Conservation (phyloP, 2,329 filamentous ascomycete species). For the Tolypocladium pustulatum region DNA sequence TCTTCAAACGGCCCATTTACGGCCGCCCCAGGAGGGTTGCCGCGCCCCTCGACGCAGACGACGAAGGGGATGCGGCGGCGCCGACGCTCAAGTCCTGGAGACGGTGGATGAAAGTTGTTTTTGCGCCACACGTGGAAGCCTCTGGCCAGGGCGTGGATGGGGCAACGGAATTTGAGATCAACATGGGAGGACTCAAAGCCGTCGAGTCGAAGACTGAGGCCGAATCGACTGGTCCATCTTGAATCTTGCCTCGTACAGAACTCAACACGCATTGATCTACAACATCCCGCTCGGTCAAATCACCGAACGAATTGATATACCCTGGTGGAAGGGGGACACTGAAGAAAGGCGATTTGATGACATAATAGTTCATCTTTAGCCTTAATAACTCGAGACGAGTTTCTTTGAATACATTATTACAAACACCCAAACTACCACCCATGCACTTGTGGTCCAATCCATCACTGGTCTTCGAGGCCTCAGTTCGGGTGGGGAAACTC, state of each 20-base stretch:
- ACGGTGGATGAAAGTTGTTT: constrained; percentile 80
- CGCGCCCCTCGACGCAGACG: constrained; percentile 24
- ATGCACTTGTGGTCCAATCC: neutral
- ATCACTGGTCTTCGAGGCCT: constrained; percentile 1
- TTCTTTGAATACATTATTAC: neutral
- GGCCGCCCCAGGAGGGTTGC: constrained; percentile 23
- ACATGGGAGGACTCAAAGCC: constrained; percentile 48
- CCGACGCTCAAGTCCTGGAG: constrained; percentile 50
- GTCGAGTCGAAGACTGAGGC: constrained; percentile 6
- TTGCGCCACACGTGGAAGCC: constrained; percentile 62
- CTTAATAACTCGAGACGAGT: neutral
- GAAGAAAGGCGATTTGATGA: neutral
- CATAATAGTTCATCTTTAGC: neutral
- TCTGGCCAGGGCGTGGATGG: constrained; percentile 35
- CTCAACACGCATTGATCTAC: no score
- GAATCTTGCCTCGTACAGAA: neutral
- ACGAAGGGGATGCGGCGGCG: constrained; percentile 29
- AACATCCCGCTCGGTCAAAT: neutral
- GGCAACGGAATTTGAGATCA: constrained; percentile 66
- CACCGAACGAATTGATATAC: neutral
- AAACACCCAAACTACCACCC: neutral
- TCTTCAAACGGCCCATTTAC: constrained; percentile 60
- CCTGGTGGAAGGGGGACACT: neutral
- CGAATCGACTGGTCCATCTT: neutral
- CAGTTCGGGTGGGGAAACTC: constrained; percentile 66